phyloP scores from a whole-genome alignment of 2,329 filamentous ascomycete genomes.

The Tolypocladium ophioglossoides region DNA sequence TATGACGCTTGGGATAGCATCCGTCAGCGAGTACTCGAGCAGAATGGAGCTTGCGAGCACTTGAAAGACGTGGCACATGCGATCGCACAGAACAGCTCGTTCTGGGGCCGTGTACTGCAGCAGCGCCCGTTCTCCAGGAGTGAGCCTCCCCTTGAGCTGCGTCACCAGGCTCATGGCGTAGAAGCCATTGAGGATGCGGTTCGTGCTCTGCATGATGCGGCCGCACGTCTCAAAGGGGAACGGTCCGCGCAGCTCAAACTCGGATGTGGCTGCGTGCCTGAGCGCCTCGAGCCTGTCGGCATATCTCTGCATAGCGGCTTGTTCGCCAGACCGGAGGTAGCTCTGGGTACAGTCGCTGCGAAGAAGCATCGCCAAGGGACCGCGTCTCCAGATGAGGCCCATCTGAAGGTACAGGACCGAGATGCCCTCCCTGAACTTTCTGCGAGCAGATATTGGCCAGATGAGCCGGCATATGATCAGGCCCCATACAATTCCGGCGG shows the following conservation, averaged over 20 bases:
- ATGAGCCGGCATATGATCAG: conserved; percentile 75
- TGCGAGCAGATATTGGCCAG: conserved; percentile 79
- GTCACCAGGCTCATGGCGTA: conserved; percentile 89
- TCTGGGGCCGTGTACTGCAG: conserved; percentile 69
- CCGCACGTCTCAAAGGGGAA: conserved; percentile 63
- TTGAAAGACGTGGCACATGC: conserved; percentile 72
- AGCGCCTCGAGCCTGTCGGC: conserved; percentile 58
- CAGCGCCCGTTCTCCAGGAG: conserved; percentile 65
- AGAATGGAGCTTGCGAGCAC: conserved; percentile 83
- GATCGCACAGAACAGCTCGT: conserved; percentile 64
- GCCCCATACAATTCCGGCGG: conserved; percentile 76
- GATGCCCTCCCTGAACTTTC: conserved; percentile 75
- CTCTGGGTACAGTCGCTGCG: conserved; percentile 43
- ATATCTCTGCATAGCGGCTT: conserved; percentile 70
- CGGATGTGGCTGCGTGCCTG: conserved; percentile 56
- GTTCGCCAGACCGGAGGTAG: conserved; percentile 78
- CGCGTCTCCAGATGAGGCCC: conserved; percentile 85
- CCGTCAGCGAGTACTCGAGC: conserved; percentile 78
- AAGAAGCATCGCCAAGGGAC: conserved; percentile 66
- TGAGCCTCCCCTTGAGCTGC: conserved; percentile 61
- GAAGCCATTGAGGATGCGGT: conserved; percentile 75
- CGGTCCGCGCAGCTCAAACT: conserved; percentile 74
- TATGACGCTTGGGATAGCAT: conserved; percentile 68
- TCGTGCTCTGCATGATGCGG: conserved; percentile 63
- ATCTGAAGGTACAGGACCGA: conserved; percentile 81